Evolutionary conservation across 345 rosid genomes (phyloP), one percentile per base, ranked within the genome.

Genomic region (Eutrema heterophyllum): DNA sequence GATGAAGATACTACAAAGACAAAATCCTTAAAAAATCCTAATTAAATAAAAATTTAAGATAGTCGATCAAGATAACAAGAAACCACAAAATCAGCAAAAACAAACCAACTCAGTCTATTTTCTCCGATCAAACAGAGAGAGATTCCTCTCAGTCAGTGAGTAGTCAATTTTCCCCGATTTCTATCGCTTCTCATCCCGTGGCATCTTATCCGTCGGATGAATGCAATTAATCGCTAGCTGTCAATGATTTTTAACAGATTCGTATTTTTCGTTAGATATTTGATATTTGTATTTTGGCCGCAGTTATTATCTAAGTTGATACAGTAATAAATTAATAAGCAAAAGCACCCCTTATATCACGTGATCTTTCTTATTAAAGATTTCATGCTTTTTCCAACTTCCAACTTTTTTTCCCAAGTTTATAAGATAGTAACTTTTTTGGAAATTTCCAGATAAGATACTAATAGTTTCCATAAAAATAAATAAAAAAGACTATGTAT

Each of bases 261-360:
- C 46, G 21, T 54, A 30, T 44, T n/a, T 46, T 52, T 40, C 13
- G 9, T 35, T n/a, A n/a, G 5, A 16, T 18, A 18, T n/a, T n/a
- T 18, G 24, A 21, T 11, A 40, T 4, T 35, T 29, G n/a, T 16
- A 39, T 32, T 30, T 49, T 35, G 4, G 21, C 5, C 43, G 12
- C 45, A 41, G 15, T 27, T 21, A 21, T 21, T 21, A 21, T 21
- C 2, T 21, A 21, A 21, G 24, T 21, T 21, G 24, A 21, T 21
- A 21, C 21, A 21, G 21, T 21, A 30, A 30, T 30, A 30, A 30
- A 30, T 30, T 30, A 30, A 30, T 30, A 12, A 48, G 29, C 43
- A 58, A 61, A 76, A 39, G 9, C 2, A 62, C 57, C 9, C 26
- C 57, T 43, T 27, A 3, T 27, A 53, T 76, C 79, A 76, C 64